A percentile compares a stretch with the other conserved stretches of the same genome.
Evolutionary conservation across 768 basidiomycete genomes (phyloP).

Genomic region (Leccinum ochraceum): DNA sequence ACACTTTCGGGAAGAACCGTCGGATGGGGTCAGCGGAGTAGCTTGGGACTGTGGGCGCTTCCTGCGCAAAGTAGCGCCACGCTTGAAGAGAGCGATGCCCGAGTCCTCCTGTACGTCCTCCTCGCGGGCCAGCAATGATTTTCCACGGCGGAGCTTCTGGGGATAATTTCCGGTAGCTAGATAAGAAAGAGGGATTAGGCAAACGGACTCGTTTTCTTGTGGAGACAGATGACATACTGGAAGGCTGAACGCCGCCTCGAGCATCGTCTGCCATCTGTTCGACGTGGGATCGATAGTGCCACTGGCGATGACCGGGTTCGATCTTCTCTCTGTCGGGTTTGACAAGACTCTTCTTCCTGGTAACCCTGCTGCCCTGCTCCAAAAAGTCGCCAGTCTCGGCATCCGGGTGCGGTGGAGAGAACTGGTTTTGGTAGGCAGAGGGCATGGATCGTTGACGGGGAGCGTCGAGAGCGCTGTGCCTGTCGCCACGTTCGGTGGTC

Average conservation of each 20-base stretch:
- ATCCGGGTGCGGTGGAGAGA: constrained; percentile 40
- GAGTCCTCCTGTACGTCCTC: constrained; percentile 84
- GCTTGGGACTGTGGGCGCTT: constrained; percentile 53
- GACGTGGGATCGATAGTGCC: constrained; percentile 90
- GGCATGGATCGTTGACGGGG: constrained; percentile 48
- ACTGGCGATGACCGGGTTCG: constrained; percentile 90
- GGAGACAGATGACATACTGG: constrained; percentile 55
- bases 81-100: constrained; percentile 89
- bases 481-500: constrained; percentile 67
- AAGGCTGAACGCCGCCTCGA: constrained; percentile 74
- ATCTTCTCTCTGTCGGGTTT: constrained; percentile 95
- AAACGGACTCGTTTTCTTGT: background rate
- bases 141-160: constrained; percentile 71
- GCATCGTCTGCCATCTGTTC: constrained; percentile 73
- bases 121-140: constrained; percentile 87
- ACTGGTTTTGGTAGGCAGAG: constrained; percentile 47
- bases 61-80: constrained; percentile 76
- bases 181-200: constrained; percentile 9
- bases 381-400: constrained; percentile 35
- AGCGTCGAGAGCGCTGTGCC: constrained; percentile 57
- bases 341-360: constrained; percentile 90
- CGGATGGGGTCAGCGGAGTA: constrained; percentile 37
- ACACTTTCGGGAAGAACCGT: constrained; percentile 47
- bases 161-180: constrained; percentile 82
- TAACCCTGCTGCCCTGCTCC: constrained; percentile 54